Conservation (phyloP, 2,329 filamentous ascomycete genomes). For the Trichoderma polysporum region DNA sequence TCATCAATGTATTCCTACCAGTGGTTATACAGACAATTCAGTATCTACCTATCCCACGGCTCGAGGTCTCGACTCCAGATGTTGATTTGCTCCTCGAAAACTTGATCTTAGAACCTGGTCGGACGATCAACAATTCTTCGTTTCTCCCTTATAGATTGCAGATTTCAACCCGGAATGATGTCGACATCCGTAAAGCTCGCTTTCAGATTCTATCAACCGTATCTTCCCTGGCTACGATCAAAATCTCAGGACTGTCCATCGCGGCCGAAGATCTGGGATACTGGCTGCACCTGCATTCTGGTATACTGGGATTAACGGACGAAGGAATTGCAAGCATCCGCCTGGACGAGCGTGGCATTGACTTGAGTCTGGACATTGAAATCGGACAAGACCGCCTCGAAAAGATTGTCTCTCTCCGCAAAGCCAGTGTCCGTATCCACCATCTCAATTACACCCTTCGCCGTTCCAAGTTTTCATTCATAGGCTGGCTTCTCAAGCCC, state of each 20-base stretch:
- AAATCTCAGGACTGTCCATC: slow-evolving; percentile 78
- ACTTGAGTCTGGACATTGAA: slow-evolving; percentile 82
- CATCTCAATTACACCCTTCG: slow-evolving; percentile 78
- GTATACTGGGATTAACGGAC: slow-evolving; percentile 72
- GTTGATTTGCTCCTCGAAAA: slow-evolving; percentile 88
- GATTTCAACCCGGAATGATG: slow-evolving; percentile 79
- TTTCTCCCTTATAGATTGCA: slow-evolving; percentile 85
- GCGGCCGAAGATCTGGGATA: slow-evolving; percentile 87
- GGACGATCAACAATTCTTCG: slow-evolving; percentile 78
- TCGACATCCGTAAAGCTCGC: slow-evolving; percentile 78
- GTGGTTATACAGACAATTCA: slow-evolving; percentile 75
- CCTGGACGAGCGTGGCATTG: slow-evolving; percentile 82
- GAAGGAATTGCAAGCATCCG: slow-evolving; percentile 83
- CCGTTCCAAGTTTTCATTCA: slow-evolving; percentile 71
- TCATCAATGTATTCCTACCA: slow-evolving; percentile 78
- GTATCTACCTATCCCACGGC: slow-evolving; percentile 82
- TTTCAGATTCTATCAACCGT: slow-evolving; percentile 59
- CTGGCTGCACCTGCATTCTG: slow-evolving; percentile 78
- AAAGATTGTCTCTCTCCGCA: slow-evolving; percentile 73
- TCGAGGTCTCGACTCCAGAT: slow-evolving; percentile 82
- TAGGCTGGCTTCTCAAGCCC: slow-evolving; percentile 83
- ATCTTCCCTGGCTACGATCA: slow-evolving; percentile 72
- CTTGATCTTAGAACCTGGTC: slow-evolving; percentile 82
- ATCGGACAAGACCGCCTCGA: slow-evolving; percentile 76
- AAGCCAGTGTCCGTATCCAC: slow-evolving; percentile 79